A percentile compares a stretch with the other conserved stretches of the same genome.
phyloP scores from a whole-genome alignment of 306 rosid species.

The Cyamopsis tetragonoloba region DNA sequence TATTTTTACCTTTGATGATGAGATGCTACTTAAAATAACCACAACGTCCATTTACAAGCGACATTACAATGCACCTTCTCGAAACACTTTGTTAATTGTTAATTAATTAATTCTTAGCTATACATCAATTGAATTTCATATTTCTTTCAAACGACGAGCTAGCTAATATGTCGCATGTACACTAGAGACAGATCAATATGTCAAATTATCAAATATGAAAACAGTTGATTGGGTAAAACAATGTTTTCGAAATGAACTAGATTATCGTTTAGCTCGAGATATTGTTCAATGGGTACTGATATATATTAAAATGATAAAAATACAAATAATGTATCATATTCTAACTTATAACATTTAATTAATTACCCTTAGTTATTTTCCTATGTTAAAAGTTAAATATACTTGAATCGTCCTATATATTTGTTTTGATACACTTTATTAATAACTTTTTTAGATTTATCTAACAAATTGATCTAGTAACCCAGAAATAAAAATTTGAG shows the following conservation, averaged over 20 bases:
- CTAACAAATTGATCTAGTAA: too few species aligned
- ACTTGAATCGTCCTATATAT: too few species aligned
- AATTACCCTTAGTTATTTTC: too few species aligned
- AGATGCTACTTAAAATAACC: background rate
- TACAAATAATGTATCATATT: too few species aligned
- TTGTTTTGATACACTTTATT: too few species aligned
- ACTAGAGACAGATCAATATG: background rate
- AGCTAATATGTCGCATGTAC: background rate
- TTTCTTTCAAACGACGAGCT: conserved; percentile 13
- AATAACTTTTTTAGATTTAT: too few species aligned
- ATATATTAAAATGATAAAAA: too few species aligned
- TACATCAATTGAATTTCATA: background rate
- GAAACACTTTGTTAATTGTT: background rate
- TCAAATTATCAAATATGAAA: background rate
- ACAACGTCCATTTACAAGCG: conserved; percentile 8
- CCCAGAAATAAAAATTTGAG: too few species aligned
- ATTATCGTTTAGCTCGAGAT: background rate
- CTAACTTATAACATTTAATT: too few species aligned
- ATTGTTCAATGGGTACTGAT: too few species aligned
- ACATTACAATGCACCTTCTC: conserved; percentile 25
- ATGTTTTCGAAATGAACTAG: background rate
- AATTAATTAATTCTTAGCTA: background rate
- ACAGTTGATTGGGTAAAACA: background rate
- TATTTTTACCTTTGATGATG: conserved; percentile 18
- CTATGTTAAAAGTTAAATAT: too few species aligned